Evolutionary conservation across 2,329 filamentous ascomycete species (phyloP), one percentile per base, ranked within the genome.

Genomic region (Magnaporthiopsis rhizophila): DNA sequence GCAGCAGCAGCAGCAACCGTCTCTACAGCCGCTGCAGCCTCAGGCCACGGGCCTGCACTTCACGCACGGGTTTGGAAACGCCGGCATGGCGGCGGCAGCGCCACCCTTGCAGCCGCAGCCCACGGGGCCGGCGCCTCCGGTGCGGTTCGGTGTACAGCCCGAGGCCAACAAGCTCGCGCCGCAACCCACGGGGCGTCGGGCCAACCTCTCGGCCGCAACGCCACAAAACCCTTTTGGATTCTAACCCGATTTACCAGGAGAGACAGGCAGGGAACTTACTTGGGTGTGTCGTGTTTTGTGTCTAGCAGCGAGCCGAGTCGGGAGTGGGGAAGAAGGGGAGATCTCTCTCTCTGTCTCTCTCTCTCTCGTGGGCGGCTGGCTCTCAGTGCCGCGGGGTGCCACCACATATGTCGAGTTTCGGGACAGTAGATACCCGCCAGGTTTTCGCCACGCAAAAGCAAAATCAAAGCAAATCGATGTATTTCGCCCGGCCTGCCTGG

Each of bases 181-280:
- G 36, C 95, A 98, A 79, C 84, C 92, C 34, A 99, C 95, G 8
- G 95, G 95, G 68, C 83, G 90, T 71, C 87, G 90, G 80, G 95
- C 95, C 65, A 97, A 98, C 75, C 83, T 99, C 69, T 84, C 90
- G 63, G 91, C 96, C 86, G 95, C 95, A 72, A 99, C 72, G 2
- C 71, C 72, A 30, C 68, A 72, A 57, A 73, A 73, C 65, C 72
- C 72, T 12, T 73, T 73, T 66, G 72, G 72, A 13, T 73, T 73
- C 45, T 73, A 66, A 68, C 1, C 15, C 38, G 38, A 45, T 45
- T 30, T 30, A 45, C 38, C 13, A 45, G 36, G 36, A 38, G 38
- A 15, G 13, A 3, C 1, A 12, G 38, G 6, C 38, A 15, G 38
- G 38, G 34, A 1, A 13, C 11, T 36, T 36, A 36, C 34, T 12